Percentiles rank a stretch among this genome's conserved stretches.
phyloP scores from a whole-genome alignment of 345 rosid genomes.

The Alliaria petiolata region DNA sequence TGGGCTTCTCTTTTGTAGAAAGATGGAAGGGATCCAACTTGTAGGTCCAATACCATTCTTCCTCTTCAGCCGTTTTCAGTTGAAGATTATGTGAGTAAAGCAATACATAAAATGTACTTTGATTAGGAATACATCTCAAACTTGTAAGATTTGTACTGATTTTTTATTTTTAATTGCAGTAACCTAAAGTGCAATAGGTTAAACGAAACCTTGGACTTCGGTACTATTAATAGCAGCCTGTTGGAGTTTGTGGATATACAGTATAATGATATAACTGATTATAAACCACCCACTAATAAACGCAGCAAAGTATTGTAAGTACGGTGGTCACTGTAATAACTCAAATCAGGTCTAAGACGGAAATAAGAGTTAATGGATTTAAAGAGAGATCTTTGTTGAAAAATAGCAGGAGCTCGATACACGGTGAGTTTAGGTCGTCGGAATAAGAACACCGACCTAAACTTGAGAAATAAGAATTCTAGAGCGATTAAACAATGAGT shows the following conservation, averaged over 20 bases:
- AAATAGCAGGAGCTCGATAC: too few relatives aligned
- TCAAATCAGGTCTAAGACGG: too few relatives aligned
- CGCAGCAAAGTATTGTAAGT: conserved; percentile 42
- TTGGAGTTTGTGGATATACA: conserved; percentile 53
- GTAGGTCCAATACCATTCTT: conserved; percentile 59
- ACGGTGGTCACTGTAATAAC: too few relatives aligned
- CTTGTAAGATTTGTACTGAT: not conserved
- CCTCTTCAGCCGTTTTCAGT: conserved; percentile 47
- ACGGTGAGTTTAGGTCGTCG: too few relatives aligned
- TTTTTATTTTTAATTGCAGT: conserved; percentile 23
- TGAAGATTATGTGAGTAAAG: conserved; percentile 63
- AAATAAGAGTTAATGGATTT: too few relatives aligned
- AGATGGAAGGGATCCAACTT: too few relatives aligned
- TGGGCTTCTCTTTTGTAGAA: conserved; percentile 36
- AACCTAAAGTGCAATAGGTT: conserved; percentile 44
- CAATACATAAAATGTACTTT: not conserved
- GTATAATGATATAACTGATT: conserved; percentile 39
- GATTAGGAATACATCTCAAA: not conserved
- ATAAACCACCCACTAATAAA: conserved; percentile 3
- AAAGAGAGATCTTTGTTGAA: too few relatives aligned
- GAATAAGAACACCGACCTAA: too few relatives aligned
- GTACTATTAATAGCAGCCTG: conserved; percentile 35
- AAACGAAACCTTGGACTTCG: conserved; percentile 50
- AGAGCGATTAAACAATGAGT: too few relatives aligned
- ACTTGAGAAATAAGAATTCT: too few relatives aligned